Percentiles rank a stretch among this genome's conserved stretches.
Conservation (phyloP, 2,329 filamentous ascomycete genomes). For the Pezicula carpinea region DNA sequence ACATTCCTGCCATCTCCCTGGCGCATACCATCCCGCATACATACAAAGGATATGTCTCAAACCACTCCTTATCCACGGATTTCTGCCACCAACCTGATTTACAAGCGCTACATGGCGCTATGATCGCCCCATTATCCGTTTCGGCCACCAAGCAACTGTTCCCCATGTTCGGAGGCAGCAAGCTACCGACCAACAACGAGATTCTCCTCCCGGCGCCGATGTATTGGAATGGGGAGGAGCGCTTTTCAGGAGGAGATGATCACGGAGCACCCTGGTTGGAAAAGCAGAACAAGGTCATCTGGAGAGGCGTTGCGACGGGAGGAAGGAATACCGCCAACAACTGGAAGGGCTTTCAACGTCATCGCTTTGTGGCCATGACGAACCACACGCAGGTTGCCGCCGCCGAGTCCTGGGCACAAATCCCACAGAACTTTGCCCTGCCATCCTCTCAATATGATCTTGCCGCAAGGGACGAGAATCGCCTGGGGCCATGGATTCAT, state of each 20-base stretch:
- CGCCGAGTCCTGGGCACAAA: conserved; percentile 25
- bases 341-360: conserved; percentile 52
- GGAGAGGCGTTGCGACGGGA: conserved; percentile 62
- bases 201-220: conserved; percentile 60
- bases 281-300: conserved; percentile 53
- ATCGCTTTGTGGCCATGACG: conserved; percentile 50
- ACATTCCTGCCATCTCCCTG: conserved; percentile 43
- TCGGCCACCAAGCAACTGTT: conserved; percentile 49
- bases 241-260: conserved; percentile 52
- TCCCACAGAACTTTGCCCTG: conserved; percentile 48
- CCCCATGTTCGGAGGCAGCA: conserved; percentile 58
- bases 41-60: conserved; percentile 36
- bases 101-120: conserved; percentile 48
- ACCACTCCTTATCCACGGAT: conserved; percentile 38
- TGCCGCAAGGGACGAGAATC: conserved; percentile 36
- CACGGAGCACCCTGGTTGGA: conserved; percentile 52
- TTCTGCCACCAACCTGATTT: conserved; percentile 49
- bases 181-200: conserved; percentile 58
- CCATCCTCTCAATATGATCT: conserved; percentile 44
- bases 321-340: conserved; percentile 44
- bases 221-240: conserved; percentile 57
- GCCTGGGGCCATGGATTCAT: conserved; percentile 30
- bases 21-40: conserved; percentile 37
- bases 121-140: conserved; percentile 49
- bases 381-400: conserved; percentile 39